Evolutionary conservation across 139 green algal species (phyloP).

Genomic region (Chlorella sp.): DNA sequence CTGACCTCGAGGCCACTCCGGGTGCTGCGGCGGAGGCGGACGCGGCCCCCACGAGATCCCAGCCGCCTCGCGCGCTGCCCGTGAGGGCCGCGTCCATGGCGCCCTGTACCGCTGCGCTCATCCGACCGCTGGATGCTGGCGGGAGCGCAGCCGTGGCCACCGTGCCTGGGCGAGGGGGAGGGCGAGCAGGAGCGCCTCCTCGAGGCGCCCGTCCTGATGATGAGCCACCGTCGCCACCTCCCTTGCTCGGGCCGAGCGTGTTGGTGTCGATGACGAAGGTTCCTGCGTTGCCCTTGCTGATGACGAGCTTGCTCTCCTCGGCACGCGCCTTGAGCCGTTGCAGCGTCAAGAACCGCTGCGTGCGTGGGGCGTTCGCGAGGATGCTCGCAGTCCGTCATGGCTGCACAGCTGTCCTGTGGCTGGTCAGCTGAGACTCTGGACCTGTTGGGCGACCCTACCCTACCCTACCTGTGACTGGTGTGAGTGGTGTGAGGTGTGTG

Average conservation of each 20-base stretch:
- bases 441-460: too few relatives aligned
- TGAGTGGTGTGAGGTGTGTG: too few relatives aligned
- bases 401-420: too few relatives aligned
- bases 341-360: constrained; percentile 4
- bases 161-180: too few relatives aligned
- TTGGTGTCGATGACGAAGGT: not conserved
- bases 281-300: constrained; percentile 1
- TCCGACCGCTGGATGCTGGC: not conserved
- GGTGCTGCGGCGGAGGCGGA: too few relatives aligned
- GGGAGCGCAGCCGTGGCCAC: not conserved
- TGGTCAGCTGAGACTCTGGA: too few relatives aligned
- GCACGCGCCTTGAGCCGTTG: not conserved
- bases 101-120: not conserved
- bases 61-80: not conserved
- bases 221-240: too few relatives aligned
- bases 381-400: too few relatives aligned
- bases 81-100: not conserved
- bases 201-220: too few relatives aligned
- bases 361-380: too few relatives aligned
- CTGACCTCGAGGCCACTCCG: not conserved
- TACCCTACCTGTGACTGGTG: too few relatives aligned
- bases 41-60: not conserved
- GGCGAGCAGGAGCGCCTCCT: too few relatives aligned
- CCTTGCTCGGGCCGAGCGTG: not conserved
- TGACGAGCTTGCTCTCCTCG: not conserved